Evolutionary conservation across 1,139 yeast genomes (phyloP).

Genomic region (Sugiyamaella castrensis): DNA sequence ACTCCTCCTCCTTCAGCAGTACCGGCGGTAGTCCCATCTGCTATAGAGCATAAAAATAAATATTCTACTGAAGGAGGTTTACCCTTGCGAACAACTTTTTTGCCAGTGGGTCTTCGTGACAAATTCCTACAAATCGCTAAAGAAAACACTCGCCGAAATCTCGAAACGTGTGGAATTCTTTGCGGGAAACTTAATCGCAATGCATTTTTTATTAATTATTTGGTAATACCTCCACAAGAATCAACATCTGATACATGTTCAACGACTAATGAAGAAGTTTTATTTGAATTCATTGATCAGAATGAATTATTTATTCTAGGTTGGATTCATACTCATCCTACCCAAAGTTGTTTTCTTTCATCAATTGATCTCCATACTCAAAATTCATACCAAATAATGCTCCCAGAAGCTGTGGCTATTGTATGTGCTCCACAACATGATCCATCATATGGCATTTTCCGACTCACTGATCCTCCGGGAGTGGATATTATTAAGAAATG

Average conservation of each 20-base stretch:
- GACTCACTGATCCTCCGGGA: constrained; percentile 63
- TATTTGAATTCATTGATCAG: constrained; percentile 52
- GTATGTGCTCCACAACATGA: constrained; percentile 53
- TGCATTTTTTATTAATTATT: constrained; percentile 57
- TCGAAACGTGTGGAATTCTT: constrained; percentile 64
- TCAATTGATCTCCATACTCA: constrained; percentile 64
- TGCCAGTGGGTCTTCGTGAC: constrained; percentile 45
- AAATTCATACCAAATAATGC: constrained; percentile 60
- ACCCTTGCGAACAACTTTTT: constrained; percentile 49
- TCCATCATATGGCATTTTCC: constrained; percentile 53
- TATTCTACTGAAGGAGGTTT: constrained; percentile 51
- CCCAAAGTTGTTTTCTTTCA: constrained; percentile 60
- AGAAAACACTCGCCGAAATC: constrained; percentile 45
- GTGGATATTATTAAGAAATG: constrained; percentile 51
- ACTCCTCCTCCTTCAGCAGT: neutral
- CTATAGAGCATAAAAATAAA: constrained; percentile 40
- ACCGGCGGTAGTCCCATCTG: neutral
- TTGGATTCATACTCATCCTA: constrained; percentile 70
- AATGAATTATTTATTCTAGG: constrained; percentile 57
- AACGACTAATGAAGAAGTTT: constrained; percentile 53
- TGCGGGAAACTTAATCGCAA: constrained; percentile 55
- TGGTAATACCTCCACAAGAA: constrained; percentile 58
- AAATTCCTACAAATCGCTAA: constrained; percentile 46
- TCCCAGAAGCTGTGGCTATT: constrained; percentile 63
- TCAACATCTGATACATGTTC: constrained; percentile 58